Evolutionary conservation across 768 basidiomycete genomes (phyloP).

Genomic region (Termitomyces sp.): DNA sequence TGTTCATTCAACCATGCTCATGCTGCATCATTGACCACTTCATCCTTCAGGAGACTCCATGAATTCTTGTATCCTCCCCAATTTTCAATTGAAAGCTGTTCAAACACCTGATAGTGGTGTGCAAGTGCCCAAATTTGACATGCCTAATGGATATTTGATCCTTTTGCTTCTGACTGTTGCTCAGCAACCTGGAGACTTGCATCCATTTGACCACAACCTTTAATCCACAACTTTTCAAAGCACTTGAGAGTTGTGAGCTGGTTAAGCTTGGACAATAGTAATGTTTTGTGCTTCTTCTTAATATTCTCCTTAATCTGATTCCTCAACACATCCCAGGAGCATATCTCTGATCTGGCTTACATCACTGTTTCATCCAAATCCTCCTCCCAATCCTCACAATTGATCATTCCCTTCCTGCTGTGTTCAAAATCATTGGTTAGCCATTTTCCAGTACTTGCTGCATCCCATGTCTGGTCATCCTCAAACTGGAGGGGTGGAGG

Average conservation of each 20-base stretch:
- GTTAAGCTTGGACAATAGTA: conserved; percentile 24
- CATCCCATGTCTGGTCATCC: too few species aligned
- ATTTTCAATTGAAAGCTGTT: conserved; percentile 2
- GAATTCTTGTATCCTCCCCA: conserved; percentile 1
- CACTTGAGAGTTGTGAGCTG: conserved; percentile 16
- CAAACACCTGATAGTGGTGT: not conserved
- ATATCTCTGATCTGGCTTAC: conserved; percentile 22
- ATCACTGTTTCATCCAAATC: conserved; percentile 8
- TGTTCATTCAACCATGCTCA: conserved; percentile 22
- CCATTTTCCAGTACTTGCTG: too few species aligned
- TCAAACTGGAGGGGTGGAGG: too few species aligned
- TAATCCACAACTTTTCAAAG: conserved; percentile 30
- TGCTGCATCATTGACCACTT: not conserved
- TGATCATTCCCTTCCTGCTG: not conserved
- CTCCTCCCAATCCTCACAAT: conserved; percentile 3
- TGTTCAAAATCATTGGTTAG: not conserved
- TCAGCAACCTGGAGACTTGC: conserved; percentile 32
- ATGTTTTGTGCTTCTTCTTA: conserved; percentile 12
- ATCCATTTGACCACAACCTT: conserved; percentile 23
- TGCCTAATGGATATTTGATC: not conserved
- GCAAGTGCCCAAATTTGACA: not conserved
- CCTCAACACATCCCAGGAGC: not conserved
- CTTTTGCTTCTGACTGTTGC: conserved; percentile 23
- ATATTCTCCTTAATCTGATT: conserved; percentile 23
- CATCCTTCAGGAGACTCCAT: not conserved